Evolutionary conservation across 1,284 basidiomycete species (phyloP), one percentile per base, ranked within the genome.

Genomic region (Earliella scabrosa): DNA sequence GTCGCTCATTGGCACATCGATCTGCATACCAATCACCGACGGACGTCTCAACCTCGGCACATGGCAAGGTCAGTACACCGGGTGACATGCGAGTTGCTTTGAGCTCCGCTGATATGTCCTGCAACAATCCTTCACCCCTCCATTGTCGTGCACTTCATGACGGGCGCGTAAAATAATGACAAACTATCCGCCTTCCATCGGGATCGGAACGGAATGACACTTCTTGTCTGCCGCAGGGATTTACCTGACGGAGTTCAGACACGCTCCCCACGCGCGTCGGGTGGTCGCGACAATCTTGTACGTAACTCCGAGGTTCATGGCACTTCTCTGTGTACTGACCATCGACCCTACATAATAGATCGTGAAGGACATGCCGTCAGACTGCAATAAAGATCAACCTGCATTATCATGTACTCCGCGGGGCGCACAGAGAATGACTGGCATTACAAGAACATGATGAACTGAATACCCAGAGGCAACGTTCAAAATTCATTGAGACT

Each of bases 231-330:
- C 31, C 32, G 32, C 54, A 90, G 90, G 91, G 1, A 91, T 93
- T 47, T 93, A 93, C 67, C 78, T 95, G 44, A 87, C 88, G 5
- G 93, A 95, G 70, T 94, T 94, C 70, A 79, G 92, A 58, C 80
- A 87, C 60, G 64, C 75, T 46, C 71, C 86, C 8, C 91, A 93
- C 69, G 77, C 80, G 14, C 78, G 92, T 54, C 80, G 77, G 32
- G 74, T 95, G 45, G 90, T 94, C 26, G 92, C 92, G n/a, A 95
- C 93, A 3, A 86, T 95, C 54, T 64, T 94, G 86, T 90, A 68
- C 71, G 86, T 68, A 11, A 32, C 4, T 16, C 11, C 45, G 24
- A n/a, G n/a, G n/a, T n/a, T n/a, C n/a, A n/a, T n/a, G n/a, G n/a
- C n/a, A n/a, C n/a, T n/a, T n/a, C n/a, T n/a, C n/a, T n/a, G n/a